Evolutionary conservation across 306 rosid genomes (phyloP).

Genomic region (Mimosa bimucronata): DNA sequence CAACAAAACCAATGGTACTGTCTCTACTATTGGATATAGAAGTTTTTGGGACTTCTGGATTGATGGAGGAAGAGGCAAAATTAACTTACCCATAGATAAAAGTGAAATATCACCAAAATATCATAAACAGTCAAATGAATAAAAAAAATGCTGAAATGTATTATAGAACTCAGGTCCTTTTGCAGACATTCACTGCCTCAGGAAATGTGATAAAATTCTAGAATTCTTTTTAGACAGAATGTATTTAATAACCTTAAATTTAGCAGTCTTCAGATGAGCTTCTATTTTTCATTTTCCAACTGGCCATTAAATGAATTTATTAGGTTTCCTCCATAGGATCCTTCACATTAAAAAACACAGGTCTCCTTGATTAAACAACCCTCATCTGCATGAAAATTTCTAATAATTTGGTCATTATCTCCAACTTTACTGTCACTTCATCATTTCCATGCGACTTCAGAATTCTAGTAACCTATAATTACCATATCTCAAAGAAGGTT

Average conservation of each 20-base stretch:
- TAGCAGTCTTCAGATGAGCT: not conserved
- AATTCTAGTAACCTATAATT: not conserved
- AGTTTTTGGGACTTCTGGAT: not conserved
- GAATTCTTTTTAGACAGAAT: too few species aligned
- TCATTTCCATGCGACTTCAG: not conserved
- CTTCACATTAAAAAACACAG: not conserved
- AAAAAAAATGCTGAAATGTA: too few species aligned
- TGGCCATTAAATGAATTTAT: not conserved
- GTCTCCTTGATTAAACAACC: not conserved
- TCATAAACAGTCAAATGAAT: too few species aligned
- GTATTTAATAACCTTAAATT: not conserved
- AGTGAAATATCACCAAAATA: too few species aligned
- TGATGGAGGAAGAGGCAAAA: not conserved
- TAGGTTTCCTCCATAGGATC: not conserved
- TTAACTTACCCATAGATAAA: not conserved
- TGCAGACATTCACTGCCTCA: too few species aligned
- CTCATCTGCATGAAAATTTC: not conserved
- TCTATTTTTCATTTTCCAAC: not conserved
- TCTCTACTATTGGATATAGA: not conserved
- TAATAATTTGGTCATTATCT: not conserved
- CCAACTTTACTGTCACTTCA: not conserved
- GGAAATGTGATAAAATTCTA: too few species aligned
- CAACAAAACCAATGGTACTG: not conserved
- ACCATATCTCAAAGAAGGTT: not conserved
- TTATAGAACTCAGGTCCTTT: too few species aligned